A percentile compares a stretch with the other conserved stretches of the same genome.
phyloP scores from a whole-genome alignment of 192 early-diverging fungal genomes.

The Backusella australiensis region DNA sequence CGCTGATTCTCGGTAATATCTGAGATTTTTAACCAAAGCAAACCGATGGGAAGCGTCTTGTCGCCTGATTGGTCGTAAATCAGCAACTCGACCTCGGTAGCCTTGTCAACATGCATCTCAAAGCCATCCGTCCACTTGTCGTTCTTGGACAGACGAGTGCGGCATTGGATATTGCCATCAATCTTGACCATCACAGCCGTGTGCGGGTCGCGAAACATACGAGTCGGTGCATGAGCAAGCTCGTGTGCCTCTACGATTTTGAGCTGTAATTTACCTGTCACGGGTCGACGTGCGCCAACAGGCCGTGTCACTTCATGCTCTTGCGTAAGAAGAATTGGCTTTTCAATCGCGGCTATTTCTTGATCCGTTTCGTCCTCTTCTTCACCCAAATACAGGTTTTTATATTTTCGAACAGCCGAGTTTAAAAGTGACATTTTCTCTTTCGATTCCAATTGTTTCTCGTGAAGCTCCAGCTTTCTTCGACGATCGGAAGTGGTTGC shows the following conservation, averaged over 20 bases:
- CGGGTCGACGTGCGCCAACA: slow-evolving; percentile 63
- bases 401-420: slow-evolving; percentile 81
- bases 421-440: slow-evolving; percentile 74
- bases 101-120: slow-evolving; percentile 85
- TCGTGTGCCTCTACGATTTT: slow-evolving; percentile 60
- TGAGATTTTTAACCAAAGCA: slow-evolving; percentile 92
- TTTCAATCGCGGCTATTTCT: background rate
- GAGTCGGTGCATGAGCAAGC: slow-evolving; percentile 52
- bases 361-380: slow-evolving; percentile 35
- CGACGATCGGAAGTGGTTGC: slow-evolving; percentile 45
- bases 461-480: slow-evolving; percentile 45
- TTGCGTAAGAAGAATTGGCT: background rate
- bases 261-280: slow-evolving; percentile 69
- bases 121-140: slow-evolving; percentile 83
- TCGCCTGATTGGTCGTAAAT: slow-evolving; percentile 72
- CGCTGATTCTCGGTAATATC: slow-evolving; percentile 87
- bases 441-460: slow-evolving; percentile 58
- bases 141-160: slow-evolving; percentile 59
- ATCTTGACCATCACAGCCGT: slow-evolving; percentile 78
- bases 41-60: slow-evolving; percentile 60
- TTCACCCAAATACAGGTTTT: slow-evolving; percentile 77
- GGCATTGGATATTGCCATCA: slow-evolving; percentile 75
- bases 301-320: slow-evolving; percentile 27
- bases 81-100: slow-evolving; percentile 87
- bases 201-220: slow-evolving; percentile 59